Evolutionary conservation across 257 asterid genomes (phyloP).

Genomic region (Nicotiana knightiana): DNA sequence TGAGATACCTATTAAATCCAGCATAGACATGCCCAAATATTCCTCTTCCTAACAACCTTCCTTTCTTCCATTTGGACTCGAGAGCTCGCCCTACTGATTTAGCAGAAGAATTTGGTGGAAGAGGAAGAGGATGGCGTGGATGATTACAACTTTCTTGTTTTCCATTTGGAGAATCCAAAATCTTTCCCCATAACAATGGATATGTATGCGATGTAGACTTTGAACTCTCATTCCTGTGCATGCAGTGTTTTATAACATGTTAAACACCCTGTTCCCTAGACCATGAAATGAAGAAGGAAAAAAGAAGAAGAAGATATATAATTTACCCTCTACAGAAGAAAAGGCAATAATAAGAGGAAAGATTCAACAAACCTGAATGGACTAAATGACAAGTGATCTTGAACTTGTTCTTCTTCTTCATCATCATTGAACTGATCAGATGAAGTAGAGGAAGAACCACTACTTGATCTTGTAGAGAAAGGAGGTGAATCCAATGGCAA

Average conservation of each 20-base stretch:
- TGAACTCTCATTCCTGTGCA: constrained; percentile 8
- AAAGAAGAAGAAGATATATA: not conserved
- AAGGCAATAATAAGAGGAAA: not conserved
- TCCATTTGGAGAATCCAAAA: constrained; percentile 10
- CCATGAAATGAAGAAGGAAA: not conserved
- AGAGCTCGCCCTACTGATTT: not conserved
- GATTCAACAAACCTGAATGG: constrained; percentile 9
- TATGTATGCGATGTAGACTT: not conserved
- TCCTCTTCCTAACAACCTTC: constrained; percentile 59
- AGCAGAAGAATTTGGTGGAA: constrained; percentile 15
- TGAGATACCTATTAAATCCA: constrained; percentile 51
- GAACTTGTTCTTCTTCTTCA: not conserved
- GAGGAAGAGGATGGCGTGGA: constrained; percentile 19
- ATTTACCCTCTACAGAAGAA: not conserved
- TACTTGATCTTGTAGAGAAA: constrained; percentile 5
- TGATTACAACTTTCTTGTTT: not conserved
- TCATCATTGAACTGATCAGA: not conserved
- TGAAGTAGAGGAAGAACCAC: constrained; percentile 6
- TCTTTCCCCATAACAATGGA: not conserved
- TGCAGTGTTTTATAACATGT: not conserved
- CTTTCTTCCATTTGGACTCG: constrained; percentile 47
- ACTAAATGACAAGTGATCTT: not conserved
- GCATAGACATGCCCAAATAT: constrained; percentile 64
- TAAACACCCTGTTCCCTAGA: not conserved
- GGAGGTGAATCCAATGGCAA: constrained; percentile 15